phyloP scores from a whole-genome alignment of 768 basidiomycete species.

The Tylopilus felleus region DNA sequence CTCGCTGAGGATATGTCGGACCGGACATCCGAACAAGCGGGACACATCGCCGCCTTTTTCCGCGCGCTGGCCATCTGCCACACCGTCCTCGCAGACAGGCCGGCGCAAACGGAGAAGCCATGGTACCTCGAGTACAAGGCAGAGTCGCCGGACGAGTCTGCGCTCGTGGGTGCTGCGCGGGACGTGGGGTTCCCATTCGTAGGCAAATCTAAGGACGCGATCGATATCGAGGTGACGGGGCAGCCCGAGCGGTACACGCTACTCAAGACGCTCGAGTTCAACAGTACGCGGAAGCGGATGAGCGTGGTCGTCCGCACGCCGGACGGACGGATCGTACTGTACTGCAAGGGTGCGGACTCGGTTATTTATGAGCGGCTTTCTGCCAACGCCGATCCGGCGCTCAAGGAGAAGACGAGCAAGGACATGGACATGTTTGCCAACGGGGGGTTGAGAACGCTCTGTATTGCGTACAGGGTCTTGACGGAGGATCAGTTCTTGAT shows the following conservation, averaged over 20 bases:
- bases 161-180: constrained; percentile 86
- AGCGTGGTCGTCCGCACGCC: constrained; percentile 85
- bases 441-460: constrained; percentile 85
- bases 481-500: constrained; percentile 78
- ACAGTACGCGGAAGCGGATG: constrained; percentile 93
- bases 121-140: constrained; percentile 85
- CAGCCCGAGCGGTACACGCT: constrained; percentile 78
- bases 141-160: constrained; percentile 94
- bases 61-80: constrained; percentile 95
- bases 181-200: constrained; percentile 94
- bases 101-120: constrained; percentile 59
- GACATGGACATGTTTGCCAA: constrained; percentile 97
- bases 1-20: constrained; percentile 77
- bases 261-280: constrained; percentile 88
- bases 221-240: constrained; percentile 93
- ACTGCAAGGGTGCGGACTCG: constrained; percentile 96
- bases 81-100: constrained; percentile 78
- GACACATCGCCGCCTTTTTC: constrained; percentile 80
- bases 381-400: constrained; percentile 63
- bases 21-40: constrained; percentile 54
- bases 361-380: constrained; percentile 88
- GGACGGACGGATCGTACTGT: constrained; percentile 76
- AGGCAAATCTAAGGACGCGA: constrained; percentile 60
- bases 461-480: constrained; percentile 78
- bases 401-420: constrained; percentile 75